Evolutionary conservation across 2,329 filamentous ascomycete genomes (phyloP), one percentile per base, ranked within the genome.

Genomic region (Pseudogymnoascus sp.): DNA sequence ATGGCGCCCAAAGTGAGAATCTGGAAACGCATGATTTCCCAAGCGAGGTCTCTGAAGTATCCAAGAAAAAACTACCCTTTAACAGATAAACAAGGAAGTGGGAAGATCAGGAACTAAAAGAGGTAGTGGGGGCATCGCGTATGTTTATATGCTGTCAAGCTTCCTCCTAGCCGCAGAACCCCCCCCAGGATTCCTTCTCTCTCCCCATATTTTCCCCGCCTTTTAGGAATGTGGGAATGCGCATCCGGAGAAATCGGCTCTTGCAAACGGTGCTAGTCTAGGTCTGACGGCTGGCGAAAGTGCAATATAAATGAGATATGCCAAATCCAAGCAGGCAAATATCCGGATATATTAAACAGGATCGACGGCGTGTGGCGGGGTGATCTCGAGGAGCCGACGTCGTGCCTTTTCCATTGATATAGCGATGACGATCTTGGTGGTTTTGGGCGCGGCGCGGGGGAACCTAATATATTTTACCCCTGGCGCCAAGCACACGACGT

Each of bases 1-100:
- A 64, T 12, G 13, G 37, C 61, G 5, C 42, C 61, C 29, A 64
- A 42, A 60, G 64, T 63, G 18, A 65, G 45, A 25, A 64, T 33
- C 15, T 62, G 37, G 27, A 61, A 52, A 27, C 45, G 45, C 45
- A 52, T 52, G 8, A 31, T 52, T 31, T 52, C n/a, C 45, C 8
- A 31, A 52, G 31, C n/a, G 45, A 31, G 45, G 45, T 31, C 45
- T 52, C 29, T 3, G n/a, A 52, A 31, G 18, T 31, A 3, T 48
- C 42, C 13, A 48, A 21, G 7, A 29, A 29, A 48, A 48, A n/a
- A n/a, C 42, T 48, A 48, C 6, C 6, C 9, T 27, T 29, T n/a
- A 29, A 48, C 13, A 48, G 12, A 48, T 29, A 7, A 48, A 15
- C 12, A 29, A 27, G 42, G 21, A 29, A 7, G 21, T 29, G 13